These are phyloP conservation scores for Metarhizium rileyi DNA, from an alignment of 2,329 filamentous ascomycete genomes.

Conservation along the genomic window DNA sequence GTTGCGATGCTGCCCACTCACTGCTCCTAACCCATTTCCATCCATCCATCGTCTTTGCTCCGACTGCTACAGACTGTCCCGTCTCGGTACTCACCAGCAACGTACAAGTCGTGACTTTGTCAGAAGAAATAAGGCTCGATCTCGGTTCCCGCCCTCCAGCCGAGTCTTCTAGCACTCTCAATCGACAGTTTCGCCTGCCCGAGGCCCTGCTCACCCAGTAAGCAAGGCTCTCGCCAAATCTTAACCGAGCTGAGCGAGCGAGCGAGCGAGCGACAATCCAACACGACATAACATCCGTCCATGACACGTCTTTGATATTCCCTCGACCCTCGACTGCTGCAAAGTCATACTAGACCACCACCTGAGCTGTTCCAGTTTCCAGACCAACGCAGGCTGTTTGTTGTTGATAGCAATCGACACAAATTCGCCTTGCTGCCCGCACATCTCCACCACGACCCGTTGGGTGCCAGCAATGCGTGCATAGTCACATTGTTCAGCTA, in stretches of 20 bases:
- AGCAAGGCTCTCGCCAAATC: not conserved
- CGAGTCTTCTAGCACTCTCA: not conserved
- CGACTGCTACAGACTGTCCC: not conserved
- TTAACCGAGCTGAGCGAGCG: not conserved
- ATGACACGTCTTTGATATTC: not conserved
- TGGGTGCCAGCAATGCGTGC: conserved; percentile 2
- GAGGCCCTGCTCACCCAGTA: not conserved
- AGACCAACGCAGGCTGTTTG: not conserved
- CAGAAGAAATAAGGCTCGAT: not conserved
- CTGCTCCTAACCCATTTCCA: not conserved
- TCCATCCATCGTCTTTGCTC: not conserved
- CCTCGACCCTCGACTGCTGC: not conserved
- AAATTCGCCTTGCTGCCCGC: not conserved
- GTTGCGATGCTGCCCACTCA: not conserved
- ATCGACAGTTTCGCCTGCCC: not conserved
- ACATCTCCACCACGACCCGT: not conserved
- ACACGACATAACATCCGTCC: not conserved
- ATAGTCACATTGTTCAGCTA: not conserved
- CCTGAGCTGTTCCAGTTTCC: not conserved
- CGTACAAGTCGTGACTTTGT: not conserved
- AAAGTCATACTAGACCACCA: not conserved
- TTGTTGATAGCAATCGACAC: not conserved
- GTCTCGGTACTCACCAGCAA: not conserved
- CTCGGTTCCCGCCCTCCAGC: not conserved
- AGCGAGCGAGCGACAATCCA: not conserved